phyloP scores from a whole-genome alignment of 2,329 filamentous ascomycete species.

The Sclerotiophoma versabilis region DNA sequence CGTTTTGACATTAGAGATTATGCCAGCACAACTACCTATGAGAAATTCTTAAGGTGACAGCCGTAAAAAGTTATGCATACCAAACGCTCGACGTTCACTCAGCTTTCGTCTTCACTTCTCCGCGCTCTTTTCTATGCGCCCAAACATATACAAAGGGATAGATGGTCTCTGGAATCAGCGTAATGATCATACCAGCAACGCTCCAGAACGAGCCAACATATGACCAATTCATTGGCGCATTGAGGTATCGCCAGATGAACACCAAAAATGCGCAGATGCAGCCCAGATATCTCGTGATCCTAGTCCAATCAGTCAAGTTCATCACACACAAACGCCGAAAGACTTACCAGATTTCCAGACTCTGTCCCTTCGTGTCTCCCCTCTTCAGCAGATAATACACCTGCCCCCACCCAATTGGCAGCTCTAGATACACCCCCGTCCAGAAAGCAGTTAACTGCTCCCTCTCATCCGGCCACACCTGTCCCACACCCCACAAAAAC shows the following conservation, averaged over 20 bases:
- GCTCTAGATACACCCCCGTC: constrained; percentile 48
- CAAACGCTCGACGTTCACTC: background rate
- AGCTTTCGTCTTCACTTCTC: constrained; percentile 17
- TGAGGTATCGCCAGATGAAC: constrained; percentile 51
- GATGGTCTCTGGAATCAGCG: constrained; percentile 49
- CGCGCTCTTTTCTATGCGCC: constrained; percentile 35
- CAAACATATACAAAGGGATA: constrained; percentile 51
- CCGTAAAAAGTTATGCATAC: too few species aligned
- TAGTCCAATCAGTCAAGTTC: constrained; percentile 12
- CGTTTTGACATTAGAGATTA: background rate
- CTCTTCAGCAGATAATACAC: constrained; percentile 40
- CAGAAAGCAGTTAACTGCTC: constrained; percentile 52
- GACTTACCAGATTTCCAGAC: constrained; percentile 51
- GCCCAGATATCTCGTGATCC: constrained; percentile 50
- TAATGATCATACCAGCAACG: constrained; percentile 44
- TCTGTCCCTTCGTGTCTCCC: constrained; percentile 48
- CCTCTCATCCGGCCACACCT: constrained; percentile 47
- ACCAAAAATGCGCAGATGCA: constrained; percentile 50
- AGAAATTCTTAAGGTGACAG: background rate
- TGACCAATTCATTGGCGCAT: constrained; percentile 49
- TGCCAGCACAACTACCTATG: background rate
- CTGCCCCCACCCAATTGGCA: constrained; percentile 50
- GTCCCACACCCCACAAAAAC: constrained; percentile 37
- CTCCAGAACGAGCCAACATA: constrained; percentile 49
- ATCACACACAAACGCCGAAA: background rate